Evolutionary conservation across 257 asterid genomes (phyloP), one percentile per base, ranked within the genome.

Genomic region (Capsicum baccatum): DNA sequence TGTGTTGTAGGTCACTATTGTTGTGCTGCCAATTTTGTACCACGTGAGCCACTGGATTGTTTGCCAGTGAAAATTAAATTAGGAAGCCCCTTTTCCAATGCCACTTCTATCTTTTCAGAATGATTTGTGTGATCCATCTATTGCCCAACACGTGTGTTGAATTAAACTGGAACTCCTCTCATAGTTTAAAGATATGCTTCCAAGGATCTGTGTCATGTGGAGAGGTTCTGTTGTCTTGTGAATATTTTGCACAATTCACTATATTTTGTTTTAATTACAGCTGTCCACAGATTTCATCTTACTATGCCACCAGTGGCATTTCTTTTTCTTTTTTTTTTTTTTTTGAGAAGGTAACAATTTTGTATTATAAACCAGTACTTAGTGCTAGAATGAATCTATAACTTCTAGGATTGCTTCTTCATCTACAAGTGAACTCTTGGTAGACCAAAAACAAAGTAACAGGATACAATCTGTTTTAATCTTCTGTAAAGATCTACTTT

Each of bases 91-190:
- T 68, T 37, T 13, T 67, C 37, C 21, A 39, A 68, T 15, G 52
- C 14, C 76, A 15, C 76, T 37, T 68, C 1, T 10, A 68, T 37
- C 15, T 37, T 68, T 68, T 52, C 52, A 37, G 52, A 37, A 37
- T 37, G 21, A 68, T 37, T 37, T 7, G 76, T 68, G 76, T 35
- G 52, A 15, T 68, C 74, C 76, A 37, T 68, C 76, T 68, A 68
- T 68, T 68, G 37, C 52, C 76, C 15, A 37, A 8, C 76, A 5
- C 37, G 52, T 37, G 37, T 68, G 13, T 37, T 37, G 52, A 39
- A 68, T 37, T 37, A 52, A 15, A 67, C 73, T 15, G n/a, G 50
- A 67, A 67, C 47, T 37, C 76, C 52, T 67, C 19, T 37, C 52
- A 68, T 13, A 68, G 7, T 68, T 68, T 42, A 68, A 14, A 68